Evolutionary conservation across 1,284 basidiomycete species (phyloP).

Genomic region (Malassezia globosa): DNA sequence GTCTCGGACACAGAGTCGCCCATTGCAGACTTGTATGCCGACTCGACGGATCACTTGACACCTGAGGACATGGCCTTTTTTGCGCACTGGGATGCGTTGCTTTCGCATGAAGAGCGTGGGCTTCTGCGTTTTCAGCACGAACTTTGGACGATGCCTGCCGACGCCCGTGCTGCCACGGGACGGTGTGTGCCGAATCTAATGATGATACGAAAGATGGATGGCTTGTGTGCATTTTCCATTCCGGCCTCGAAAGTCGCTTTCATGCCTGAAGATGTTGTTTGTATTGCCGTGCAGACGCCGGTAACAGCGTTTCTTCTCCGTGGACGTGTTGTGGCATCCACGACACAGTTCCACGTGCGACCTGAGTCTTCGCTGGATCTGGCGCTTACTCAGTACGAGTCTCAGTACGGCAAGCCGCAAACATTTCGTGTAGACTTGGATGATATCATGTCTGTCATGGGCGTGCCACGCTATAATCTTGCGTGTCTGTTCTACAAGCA

Average conservation of each 20-base stretch:
- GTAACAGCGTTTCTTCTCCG: neutral
- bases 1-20: constrained; percentile 49
- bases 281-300: constrained; percentile 58
- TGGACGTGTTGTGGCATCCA: constrained; percentile 43
- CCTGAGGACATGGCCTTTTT: constrained; percentile 65
- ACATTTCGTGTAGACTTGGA: constrained; percentile 87
- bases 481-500: constrained; percentile 67
- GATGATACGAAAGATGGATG: neutral
- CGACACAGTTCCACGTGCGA: constrained; percentile 60
- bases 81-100: constrained; percentile 74
- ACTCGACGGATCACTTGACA: constrained; percentile 71
- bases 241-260: constrained; percentile 48
- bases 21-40: constrained; percentile 63
- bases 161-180: constrained; percentile 59
- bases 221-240: neutral
- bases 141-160: constrained; percentile 80
- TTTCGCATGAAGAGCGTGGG: constrained; percentile 81
- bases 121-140: constrained; percentile 71
- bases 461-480: constrained; percentile 75
- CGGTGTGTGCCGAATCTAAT: constrained; percentile 33
- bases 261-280: constrained; percentile 66
- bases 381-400: constrained; percentile 21
- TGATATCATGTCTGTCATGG: constrained; percentile 75
- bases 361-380: constrained; percentile 64
- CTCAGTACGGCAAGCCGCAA: constrained; percentile 35